phyloP scores from a whole-genome alignment of 768 basidiomycete genomes.

The Phaeotremella fagi region DNA sequence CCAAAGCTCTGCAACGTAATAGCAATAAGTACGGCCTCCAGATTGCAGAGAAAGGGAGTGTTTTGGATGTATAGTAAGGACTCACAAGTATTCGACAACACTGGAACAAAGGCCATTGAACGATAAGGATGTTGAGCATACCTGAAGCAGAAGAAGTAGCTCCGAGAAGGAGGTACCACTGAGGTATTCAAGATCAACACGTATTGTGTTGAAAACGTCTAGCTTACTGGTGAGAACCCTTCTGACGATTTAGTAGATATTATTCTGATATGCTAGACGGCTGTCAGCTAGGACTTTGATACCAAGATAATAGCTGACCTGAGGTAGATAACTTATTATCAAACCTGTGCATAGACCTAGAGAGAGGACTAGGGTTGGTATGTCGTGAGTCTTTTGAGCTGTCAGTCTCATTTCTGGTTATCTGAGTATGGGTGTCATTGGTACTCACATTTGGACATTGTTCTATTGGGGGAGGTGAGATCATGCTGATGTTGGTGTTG shows the following conservation, averaged over 20 bases:
- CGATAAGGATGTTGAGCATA: conserved; percentile 78
- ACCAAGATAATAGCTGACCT: conserved; percentile 52
- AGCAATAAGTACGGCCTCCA: background rate
- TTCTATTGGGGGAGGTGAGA: no score
- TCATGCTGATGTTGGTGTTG: background rate
- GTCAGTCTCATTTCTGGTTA: no score
- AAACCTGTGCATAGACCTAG: conserved; percentile 65
- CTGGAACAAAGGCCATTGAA: conserved; percentile 75
- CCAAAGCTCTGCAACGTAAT: conserved; percentile 58
- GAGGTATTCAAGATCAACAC: background rate
- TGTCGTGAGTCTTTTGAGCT: conserved; percentile 78
- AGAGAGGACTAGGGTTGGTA: conserved; percentile 64
- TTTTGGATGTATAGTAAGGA: conserved; percentile 18
- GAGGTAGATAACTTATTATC: conserved; percentile 76
- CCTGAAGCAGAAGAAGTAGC: conserved; percentile 75
- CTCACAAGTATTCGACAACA: conserved; percentile 77
- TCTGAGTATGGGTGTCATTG: no score
- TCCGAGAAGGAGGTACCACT: conserved; percentile 80
- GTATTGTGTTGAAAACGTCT: background rate
- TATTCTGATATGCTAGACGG: conserved; percentile 67
- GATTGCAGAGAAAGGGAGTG: no score
- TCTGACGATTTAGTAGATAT: conserved; percentile 71
- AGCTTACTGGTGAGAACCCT: conserved; percentile 69
- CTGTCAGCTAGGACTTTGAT: conserved; percentile 1
- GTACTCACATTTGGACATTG: no score